Evolutionary conservation across 495 filamentous ascomycete genomes (phyloP).

Genomic region (Trichocladium antarcticum): DNA sequence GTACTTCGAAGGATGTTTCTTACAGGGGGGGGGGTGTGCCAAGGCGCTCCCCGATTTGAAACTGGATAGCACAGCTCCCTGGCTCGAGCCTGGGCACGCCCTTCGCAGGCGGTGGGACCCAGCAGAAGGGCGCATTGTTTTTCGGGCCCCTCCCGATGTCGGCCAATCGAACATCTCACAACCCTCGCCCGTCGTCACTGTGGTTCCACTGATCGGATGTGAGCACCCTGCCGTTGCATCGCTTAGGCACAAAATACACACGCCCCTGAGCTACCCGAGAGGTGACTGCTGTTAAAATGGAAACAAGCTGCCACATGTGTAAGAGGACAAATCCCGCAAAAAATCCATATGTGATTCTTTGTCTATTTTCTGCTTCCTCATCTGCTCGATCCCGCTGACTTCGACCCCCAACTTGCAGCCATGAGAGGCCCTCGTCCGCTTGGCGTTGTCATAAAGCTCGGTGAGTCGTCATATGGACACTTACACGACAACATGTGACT

Average conservation of each 20-base stretch:
- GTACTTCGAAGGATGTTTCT: too few relatives aligned
- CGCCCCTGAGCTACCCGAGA: conserved; percentile 6
- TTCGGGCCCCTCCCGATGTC: conserved; percentile 14
- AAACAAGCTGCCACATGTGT: conserved; percentile 15
- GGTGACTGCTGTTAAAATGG: conserved; percentile 15
- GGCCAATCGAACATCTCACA: conserved; percentile 11
- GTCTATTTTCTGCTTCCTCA: background rate
- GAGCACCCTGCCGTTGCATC: conserved; percentile 12
- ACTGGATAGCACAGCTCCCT: too few relatives aligned
- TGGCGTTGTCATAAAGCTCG: conserved; percentile 88
- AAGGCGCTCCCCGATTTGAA: too few relatives aligned
- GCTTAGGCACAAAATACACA: conserved; percentile 4
- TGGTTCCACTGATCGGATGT: conserved; percentile 8
- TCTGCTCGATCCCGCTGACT: background rate
- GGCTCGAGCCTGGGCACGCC: too few relatives aligned
- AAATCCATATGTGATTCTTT: background rate
- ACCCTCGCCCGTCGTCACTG: background rate
- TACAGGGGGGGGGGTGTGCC: too few relatives aligned
- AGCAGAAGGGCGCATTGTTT: conserved; percentile 7
- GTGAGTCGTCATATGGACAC: conserved; percentile 40
- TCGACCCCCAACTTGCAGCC: conserved; percentile 17
- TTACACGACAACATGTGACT: background rate
- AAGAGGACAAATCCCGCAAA: conserved; percentile 14
- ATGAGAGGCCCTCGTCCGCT: conserved; percentile 46
- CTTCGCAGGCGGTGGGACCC: conserved; percentile 13